These are phyloP conservation scores for Pleurotus citrinopileatus DNA, from an alignment of 768 basidiomycete species.

Conservation along the genomic window DNA sequence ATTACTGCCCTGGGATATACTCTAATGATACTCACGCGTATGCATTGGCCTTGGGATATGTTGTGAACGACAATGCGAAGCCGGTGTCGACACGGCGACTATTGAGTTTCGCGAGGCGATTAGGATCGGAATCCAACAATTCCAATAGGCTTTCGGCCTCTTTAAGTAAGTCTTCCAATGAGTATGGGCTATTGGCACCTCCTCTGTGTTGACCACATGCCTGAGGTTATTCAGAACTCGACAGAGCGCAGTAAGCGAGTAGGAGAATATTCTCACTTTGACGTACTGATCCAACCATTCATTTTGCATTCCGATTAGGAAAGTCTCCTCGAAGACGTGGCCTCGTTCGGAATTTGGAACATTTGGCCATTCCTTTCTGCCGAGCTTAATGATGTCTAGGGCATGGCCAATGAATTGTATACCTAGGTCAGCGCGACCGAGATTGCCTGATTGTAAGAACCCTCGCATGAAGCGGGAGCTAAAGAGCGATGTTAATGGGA, in stretches of 20 bases:
- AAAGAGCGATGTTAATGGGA: constrained; percentile 1
- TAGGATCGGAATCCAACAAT: constrained; percentile 15
- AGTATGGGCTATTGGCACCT: constrained; percentile 14
- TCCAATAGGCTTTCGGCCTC: constrained; percentile 28
- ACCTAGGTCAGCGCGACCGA: constrained; percentile 16
- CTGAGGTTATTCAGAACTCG: too few species aligned
- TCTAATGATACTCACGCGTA: constrained; percentile 16
- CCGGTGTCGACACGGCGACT: constrained; percentile 20
- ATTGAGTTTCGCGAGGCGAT: not conserved
- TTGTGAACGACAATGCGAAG: constrained; percentile 32
- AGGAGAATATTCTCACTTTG: constrained; percentile 22
- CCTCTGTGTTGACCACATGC: constrained; percentile 14
- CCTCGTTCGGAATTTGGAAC: constrained; percentile 37
- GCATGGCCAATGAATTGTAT: constrained; percentile 34
- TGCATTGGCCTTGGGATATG: constrained; percentile 36
- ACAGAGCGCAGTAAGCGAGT: not conserved
- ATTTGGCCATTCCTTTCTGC: constrained; percentile 34
- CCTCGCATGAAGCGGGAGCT: constrained; percentile 41
- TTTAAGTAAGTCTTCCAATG: constrained; percentile 26
- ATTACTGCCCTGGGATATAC: not conserved
- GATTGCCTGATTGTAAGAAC: constrained; percentile 22
- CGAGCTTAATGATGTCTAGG: constrained; percentile 43
- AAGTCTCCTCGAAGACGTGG: constrained; percentile 37
- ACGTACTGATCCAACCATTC: constrained; percentile 31
- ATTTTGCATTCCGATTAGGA: constrained; percentile 38